Evolutionary conservation across 176 grass and related monocot species (phyloP).

Genomic region (Paspalum notatum): DNA sequence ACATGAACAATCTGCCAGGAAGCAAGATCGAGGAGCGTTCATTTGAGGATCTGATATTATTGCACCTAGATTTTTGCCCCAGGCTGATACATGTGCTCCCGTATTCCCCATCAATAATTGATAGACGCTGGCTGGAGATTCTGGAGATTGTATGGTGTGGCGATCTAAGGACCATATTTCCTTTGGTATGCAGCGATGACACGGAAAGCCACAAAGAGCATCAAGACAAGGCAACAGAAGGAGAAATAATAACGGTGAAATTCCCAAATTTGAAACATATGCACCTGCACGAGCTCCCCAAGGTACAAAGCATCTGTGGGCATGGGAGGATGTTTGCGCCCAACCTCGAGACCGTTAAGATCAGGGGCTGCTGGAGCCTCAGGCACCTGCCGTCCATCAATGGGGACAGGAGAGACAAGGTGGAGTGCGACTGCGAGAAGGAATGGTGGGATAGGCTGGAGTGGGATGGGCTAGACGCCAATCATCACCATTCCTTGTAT

Average conservation of each 20-base stretch:
- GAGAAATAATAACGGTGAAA: background rate
- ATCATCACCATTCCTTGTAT: slow-evolving; percentile 12
- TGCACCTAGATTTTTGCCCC: too few species aligned
- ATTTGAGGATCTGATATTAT: too few species aligned
- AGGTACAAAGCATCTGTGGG: slow-evolving; percentile 7
- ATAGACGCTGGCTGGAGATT: too few species aligned
- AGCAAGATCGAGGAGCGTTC: too few species aligned
- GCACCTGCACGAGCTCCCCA: slow-evolving; percentile 35
- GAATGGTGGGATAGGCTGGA: slow-evolving; percentile 24
- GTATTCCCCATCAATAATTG: too few species aligned
- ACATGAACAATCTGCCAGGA: too few species aligned
- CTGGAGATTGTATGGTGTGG: background rate
- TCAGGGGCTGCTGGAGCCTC: slow-evolving; percentile 46
- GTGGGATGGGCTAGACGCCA: background rate
- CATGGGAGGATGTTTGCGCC: background rate
- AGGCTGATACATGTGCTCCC: too few species aligned
- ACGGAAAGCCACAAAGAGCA: background rate
- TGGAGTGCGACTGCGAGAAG: slow-evolving; percentile 41
- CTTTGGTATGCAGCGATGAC: background rate
- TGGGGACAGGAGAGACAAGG: accelerated
- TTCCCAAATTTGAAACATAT: background rate
- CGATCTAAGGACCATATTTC: background rate
- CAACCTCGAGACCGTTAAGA: background rate
- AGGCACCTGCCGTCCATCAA: background rate
- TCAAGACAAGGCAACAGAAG: background rate